Evolutionary conservation across 2,329 filamentous ascomycete species (phyloP).

Genomic region (Colletotrichum sp.): DNA sequence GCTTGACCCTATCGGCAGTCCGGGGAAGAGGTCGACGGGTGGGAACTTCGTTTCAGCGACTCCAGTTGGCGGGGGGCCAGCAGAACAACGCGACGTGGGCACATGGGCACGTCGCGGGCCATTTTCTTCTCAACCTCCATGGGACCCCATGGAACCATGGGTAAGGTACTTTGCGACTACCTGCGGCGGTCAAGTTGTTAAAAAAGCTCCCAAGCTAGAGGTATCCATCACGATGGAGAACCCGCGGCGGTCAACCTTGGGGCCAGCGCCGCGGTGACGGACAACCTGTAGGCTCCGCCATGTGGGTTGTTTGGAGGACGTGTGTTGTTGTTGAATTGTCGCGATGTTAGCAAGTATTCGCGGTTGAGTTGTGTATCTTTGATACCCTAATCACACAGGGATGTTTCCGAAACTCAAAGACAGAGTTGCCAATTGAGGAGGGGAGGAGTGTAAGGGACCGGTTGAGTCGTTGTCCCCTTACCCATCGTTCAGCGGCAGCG

Average conservation of each 20-base stretch:
- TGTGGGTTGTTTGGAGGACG: slow-evolving; percentile 9
- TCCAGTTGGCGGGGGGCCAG: background rate
- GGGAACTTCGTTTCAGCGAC: slow-evolving; percentile 14
- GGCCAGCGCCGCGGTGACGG: background rate
- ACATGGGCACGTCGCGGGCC: slow-evolving; percentile 4
- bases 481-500: background rate
- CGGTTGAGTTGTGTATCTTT: background rate
- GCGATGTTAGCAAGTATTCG: background rate
- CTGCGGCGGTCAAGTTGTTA: background rate
- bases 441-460: background rate
- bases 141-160: background rate
- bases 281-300: background rate
- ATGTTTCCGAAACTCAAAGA: background rate
- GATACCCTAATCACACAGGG: background rate
- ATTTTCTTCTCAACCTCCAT: background rate
- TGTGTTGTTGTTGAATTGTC: background rate
- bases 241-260: background rate
- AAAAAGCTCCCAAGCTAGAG: background rate
- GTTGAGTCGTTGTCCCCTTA: background rate
- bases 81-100: background rate
- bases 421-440: background rate
- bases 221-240: background rate
- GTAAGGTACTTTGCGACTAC: slow-evolving; percentile 4
- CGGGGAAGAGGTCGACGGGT: slow-evolving; percentile 11
- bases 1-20: slow-evolving; percentile 18